Base-by-base conservation (phyloP, 176 grass and related monocot genomes). In the Calamus simplicifolius region DNA sequence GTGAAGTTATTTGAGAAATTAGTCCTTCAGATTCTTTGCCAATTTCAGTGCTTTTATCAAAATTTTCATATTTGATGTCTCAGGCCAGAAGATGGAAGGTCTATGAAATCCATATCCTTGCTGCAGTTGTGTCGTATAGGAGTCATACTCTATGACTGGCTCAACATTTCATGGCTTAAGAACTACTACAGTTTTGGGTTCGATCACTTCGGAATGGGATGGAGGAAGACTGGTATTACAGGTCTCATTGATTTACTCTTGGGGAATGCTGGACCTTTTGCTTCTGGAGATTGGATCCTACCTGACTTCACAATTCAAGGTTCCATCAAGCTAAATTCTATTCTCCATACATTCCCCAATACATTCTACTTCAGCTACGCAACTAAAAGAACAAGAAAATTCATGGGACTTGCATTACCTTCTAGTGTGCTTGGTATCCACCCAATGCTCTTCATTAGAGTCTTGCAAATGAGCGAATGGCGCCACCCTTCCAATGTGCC, bases 311-410 rank as follows among this genome's bases (percentile, higher is more conserved):
- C 93, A 69, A 72, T 97, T 16, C 93, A 88, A 80, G 93, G 87
- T 35, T 77, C 87, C 26, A 62, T 97, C 57, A 85, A 75, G 56
- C 56, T 85, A 25, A 97, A 97, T 63, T 76, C 80, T 18, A 65
- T 17, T 16, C 63, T 97, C 27, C 74, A 49, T 27, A 97, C 84
- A 28, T 97, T 97, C 70, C 87, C 87, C 30, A 85, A 77, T 61
- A 97, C 93, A 31, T 92, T 85, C 88, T 97, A 97, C 73, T 97
- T 85, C 74, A 97, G 93, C 78, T 97, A 97, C 70, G 93, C 93
- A 19, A 97, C 93, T 31, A 97, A 92, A 76, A 85, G 76, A 72
- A 97, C 93, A 48, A 77, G 81, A 27, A 97, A 92, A 51, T 17
- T 97, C 49, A 69, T 88, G 61, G 87, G 93, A 30, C 70, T 77